Base-by-base conservation (phyloP, 306 rosid genomes). In the Betula pendula region DNA sequence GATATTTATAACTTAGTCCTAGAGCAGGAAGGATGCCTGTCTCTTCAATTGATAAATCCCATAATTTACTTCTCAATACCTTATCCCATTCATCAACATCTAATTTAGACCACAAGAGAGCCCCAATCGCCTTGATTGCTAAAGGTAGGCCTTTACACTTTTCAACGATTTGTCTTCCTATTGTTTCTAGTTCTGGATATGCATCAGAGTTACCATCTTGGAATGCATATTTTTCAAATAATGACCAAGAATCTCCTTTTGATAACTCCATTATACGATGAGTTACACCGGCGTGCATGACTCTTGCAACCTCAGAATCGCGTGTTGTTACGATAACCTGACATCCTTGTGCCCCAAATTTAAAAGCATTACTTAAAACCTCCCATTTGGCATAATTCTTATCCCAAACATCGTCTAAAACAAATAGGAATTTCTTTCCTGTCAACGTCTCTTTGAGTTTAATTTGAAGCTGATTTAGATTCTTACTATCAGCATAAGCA, bases 351-450 rank as follows among this genome's bases (percentile, higher is more conserved):
- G 56, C 38, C 3, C 50, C 78, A 3, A 13, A 65, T 47, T 31
- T 52, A 17, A 79, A 66, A 24, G 73, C 10, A 49, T 72, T 77
- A 20, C n/a, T 44, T 0, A 79, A 24, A 12, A 72, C 35, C 10
- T 72, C 50, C 82, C 82, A 79, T 58, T 1, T 16, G 44, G 2
- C 38, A 2, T 1, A 0, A 3, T 72, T 20, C 31, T 63, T 76
- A 1, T 63, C 63, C 78, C 82, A 79, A 51, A 79, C 58, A 42
- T 79, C 83, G 29, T 79, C 83, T 35, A 35, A 35, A 35, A 35
- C 38, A 35, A 35, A 2, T 35, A 35, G 5, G 38, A 35, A 35
- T 4, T 1, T 66, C 40, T 66, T 79, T 0, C 53, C 35, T 16
- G 19, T 43, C 43, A 79, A 50, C 29, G 5, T 20, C 6, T 70